Conservation (phyloP, 176 grass and related monocot species). For the Musa troglodytarum region DNA sequence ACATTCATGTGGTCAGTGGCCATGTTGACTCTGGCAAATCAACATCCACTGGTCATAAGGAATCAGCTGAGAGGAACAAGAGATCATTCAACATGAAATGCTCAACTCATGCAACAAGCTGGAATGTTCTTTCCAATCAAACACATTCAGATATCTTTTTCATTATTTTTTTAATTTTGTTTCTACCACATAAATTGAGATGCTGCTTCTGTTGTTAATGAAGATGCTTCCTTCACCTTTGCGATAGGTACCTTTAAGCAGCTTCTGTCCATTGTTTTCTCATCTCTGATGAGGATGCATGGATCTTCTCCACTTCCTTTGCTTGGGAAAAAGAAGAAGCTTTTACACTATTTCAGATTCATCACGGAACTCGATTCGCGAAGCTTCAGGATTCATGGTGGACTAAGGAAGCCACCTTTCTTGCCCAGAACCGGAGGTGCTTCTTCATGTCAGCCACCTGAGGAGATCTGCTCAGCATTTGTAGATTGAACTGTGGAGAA, state of each 20-base stretch:
- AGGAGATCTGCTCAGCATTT: background rate
- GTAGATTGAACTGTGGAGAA: background rate
- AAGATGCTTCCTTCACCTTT: background rate
- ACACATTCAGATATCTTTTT: background rate
- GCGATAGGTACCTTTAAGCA: background rate
- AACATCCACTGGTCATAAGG: background rate
- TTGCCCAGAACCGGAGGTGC: slow-evolving; percentile 11
- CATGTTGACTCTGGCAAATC: background rate
- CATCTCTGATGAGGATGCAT: background rate
- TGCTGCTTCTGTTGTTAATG: background rate
- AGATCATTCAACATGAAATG: slow-evolving; percentile 5
- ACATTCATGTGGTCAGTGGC: background rate
- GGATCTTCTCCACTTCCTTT: too few species aligned
- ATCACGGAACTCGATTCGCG: background rate
- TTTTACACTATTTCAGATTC: too few species aligned
- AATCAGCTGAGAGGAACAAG: slow-evolving; percentile 2
- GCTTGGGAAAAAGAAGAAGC: too few species aligned
- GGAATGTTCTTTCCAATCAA: too few species aligned
- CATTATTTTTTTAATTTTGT: background rate
- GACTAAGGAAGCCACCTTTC: slow-evolving; percentile 8
- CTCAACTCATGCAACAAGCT: background rate
- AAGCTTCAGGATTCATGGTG: slow-evolving; percentile 1
- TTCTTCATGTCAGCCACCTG: slow-evolving; percentile 9
- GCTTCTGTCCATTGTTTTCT: background rate
- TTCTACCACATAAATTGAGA: background rate